Conservation (phyloP, 257 asterid species). For the Capsicum baccatum region DNA sequence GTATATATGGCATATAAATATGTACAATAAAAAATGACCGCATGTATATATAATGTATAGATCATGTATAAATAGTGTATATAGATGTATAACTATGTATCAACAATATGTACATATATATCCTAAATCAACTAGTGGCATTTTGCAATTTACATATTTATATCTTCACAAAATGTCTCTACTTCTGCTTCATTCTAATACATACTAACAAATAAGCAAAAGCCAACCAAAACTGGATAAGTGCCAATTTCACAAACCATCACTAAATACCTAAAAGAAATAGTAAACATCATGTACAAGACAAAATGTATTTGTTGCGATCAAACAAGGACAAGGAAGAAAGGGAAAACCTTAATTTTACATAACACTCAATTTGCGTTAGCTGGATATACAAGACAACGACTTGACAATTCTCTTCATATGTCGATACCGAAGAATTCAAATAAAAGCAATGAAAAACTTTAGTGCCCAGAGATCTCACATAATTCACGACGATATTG, state of each 20-base stretch:
- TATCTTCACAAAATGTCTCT: background rate
- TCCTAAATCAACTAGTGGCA: too few species aligned
- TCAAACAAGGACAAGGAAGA: background rate
- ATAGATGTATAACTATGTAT: too few species aligned
- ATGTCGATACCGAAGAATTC: background rate
- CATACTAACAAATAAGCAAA: slow-evolving; percentile 12
- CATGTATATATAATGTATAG: too few species aligned
- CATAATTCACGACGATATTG: slow-evolving; percentile 34
- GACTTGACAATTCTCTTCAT: background rate
- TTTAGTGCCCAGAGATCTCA: background rate
- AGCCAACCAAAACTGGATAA: slow-evolving; percentile 22
- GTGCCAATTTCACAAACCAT: background rate
- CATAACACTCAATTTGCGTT: too few species aligned
- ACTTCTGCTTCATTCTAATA: background rate
- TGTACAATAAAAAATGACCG: too few species aligned
- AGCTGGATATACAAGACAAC: too few species aligned
- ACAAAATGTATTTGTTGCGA: background rate
- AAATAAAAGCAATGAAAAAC: background rate
- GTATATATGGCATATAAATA: too few species aligned
- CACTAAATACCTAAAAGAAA: slow-evolving; percentile 23
- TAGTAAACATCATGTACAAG: slow-evolving; percentile 31
- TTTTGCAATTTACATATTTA: background rate
- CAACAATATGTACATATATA: too few species aligned
- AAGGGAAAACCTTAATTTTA: too few species aligned
- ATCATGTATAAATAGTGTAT: too few species aligned